Evolutionary conservation across 768 basidiomycete species (phyloP).

Genomic region (Mrakia hoshinonis): DNA sequence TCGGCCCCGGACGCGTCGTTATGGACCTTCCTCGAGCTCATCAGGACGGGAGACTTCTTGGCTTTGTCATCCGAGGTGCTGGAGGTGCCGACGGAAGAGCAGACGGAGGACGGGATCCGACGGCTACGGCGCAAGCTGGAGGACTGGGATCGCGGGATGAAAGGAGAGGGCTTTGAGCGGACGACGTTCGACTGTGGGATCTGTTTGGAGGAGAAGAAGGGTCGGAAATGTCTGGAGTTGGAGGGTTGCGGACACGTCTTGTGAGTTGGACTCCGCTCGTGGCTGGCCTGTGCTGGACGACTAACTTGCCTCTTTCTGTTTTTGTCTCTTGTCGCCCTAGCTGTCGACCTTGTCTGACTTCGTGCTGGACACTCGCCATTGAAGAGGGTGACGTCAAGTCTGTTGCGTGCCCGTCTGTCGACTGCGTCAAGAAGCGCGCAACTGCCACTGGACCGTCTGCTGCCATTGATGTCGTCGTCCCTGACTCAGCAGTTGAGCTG

Average conservation of each 20-base stretch:
- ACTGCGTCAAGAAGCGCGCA: conserved; percentile 56
- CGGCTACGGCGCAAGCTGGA: conserved; percentile 38
- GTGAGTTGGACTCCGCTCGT: conserved; percentile 35
- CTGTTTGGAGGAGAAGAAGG: conserved; percentile 21
- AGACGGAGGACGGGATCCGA: not conserved
- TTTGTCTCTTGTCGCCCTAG: conserved; percentile 31
- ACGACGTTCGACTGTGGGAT: conserved; percentile 56
- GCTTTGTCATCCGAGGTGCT: not conserved
- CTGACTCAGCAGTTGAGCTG: conserved; percentile 4
- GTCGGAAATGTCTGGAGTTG: conserved; percentile 41
- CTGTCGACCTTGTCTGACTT: conserved; percentile 66
- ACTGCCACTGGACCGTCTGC: not conserved
- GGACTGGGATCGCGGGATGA: conserved; percentile 48
- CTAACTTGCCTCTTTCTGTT: not conserved
- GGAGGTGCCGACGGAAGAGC: not conserved
- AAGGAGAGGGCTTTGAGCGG: conserved; percentile 52
- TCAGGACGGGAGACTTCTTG: not conserved
- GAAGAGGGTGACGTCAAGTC: conserved; percentile 64
- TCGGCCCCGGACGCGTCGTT: not conserved
- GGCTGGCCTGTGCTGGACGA: not conserved
- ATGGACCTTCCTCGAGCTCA: conserved; percentile 8
- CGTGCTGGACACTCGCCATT: conserved; percentile 76
- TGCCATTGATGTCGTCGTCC: conserved; percentile 5
- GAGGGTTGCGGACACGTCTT: conserved; percentile 64
- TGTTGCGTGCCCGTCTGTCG: conserved; percentile 72